Evolutionary conservation across 1,284 basidiomycete genomes (phyloP), one percentile per base, ranked within the genome.

Genomic region (Sporisorium sorghi): DNA sequence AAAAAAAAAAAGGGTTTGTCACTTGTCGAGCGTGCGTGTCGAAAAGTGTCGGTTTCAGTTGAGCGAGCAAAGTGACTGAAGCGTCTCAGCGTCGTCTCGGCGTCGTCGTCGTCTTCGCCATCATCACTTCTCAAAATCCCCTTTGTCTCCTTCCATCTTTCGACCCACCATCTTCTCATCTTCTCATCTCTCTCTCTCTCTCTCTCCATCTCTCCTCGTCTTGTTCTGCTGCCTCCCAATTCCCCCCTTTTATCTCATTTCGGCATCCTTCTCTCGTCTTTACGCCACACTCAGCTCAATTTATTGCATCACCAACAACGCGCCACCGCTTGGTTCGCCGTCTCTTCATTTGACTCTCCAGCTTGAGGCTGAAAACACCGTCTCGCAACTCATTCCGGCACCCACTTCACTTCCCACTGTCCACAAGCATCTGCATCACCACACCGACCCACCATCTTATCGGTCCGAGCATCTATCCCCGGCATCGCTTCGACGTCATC

Each of bases 281-380:
- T 17, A 39, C 26, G 42, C 54, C 42, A 40, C n/a, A 5, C 1
- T 15, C 17, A 17, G 56, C 50, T 44, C 35, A n/a, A 12, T 48
- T 24, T 28, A 61, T 49, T 67, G 53, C 58, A 67, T 54, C 19
- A 4, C 21, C 47, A 40, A 39, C 35, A 37, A 44, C 57, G 60
- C 66, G 66, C n/a, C n/a, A n/a, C n/a, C n/a, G n/a, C 60, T 52
- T 23, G 60, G 56, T 56, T 59, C 66, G 60, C 60, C 46, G 33
- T 62, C 55, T 51, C 60, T 54, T 69, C 66, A 59, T 58, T 43
- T 52, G 17, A 12, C 52, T 26, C 11, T 32, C 43, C 52, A 58
- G 23, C 48, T 37, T 58, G 56, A 50, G 40, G 57, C 48, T 58
- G 26, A 30, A 46, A 26, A 6, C 2, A 26, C 28, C 43, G 23